phyloP scores from a whole-genome alignment of 164 flowering plant species.

The Stephania cephalantha region DNA sequence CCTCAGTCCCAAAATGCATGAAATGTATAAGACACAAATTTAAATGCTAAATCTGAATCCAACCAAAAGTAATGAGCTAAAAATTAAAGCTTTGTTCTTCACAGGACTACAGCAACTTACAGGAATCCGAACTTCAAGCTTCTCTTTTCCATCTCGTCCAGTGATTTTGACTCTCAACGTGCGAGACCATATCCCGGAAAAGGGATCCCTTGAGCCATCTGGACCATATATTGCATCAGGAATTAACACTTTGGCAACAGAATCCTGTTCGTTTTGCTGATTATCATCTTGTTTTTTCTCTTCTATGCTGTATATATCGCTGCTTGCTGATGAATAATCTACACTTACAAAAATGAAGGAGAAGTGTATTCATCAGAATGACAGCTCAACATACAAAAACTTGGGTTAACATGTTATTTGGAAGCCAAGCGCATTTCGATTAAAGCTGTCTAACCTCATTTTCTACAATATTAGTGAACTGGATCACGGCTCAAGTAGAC shows the following conservation, averaged over 20 bases:
- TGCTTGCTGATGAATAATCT: slow-evolving; percentile 38
- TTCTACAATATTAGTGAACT: background rate
- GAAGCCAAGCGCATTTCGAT: background rate
- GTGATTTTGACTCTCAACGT: slow-evolving; percentile 76
- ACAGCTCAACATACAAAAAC: background rate
- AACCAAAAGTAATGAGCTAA: background rate
- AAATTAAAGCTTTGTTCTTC: background rate
- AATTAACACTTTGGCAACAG: slow-evolving; percentile 64
- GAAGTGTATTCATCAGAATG: background rate
- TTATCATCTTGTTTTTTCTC: slow-evolving; percentile 27
- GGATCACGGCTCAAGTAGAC: background rate
- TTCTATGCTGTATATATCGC: slow-evolving; percentile 26
- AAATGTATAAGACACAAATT: background rate
- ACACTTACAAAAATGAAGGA: slow-evolving; percentile 1
- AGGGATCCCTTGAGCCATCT: slow-evolving; percentile 48
- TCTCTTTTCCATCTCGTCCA: slow-evolving; percentile 89
- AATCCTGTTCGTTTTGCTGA: slow-evolving; percentile 39
- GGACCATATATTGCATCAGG: slow-evolving; percentile 55
- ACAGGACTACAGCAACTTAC: slow-evolving; percentile 39
- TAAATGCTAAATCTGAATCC: background rate
- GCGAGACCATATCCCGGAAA: slow-evolving; percentile 73
- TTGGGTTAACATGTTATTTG: background rate
- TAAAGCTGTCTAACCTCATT: background rate
- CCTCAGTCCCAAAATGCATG: too few species aligned
- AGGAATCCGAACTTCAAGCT: slow-evolving; percentile 82